Evolutionary conservation across 805 yeast genomes (phyloP), one percentile per base, ranked within the genome.

Genomic region (Zygotorulaspora sp.): DNA sequence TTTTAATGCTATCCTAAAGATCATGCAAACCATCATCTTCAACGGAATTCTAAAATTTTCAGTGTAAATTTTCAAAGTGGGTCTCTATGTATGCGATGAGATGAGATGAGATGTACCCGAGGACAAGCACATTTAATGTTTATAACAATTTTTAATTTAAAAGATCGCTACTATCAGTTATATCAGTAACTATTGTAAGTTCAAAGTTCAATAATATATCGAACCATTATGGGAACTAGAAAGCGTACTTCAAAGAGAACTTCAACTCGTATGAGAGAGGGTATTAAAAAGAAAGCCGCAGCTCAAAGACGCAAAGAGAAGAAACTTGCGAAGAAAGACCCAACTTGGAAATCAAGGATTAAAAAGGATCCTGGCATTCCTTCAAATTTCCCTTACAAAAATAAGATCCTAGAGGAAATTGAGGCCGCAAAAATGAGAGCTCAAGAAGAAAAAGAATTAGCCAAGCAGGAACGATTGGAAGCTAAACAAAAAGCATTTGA

Each of bases 301-400:
- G 96, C 97, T 6, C 90, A 89, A 53, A 75, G 82, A 48, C 79
- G 94, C 65, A 92, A 92, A 60, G 83, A 84, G 61, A 75, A 72
- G 53, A 92, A 92, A 67, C 49, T 61, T 17, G 75, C 95, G 13
- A 92, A 92, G 73, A 88, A 77, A 58, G 97, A 90, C 62, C 78
- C 77, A 3, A 92, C 97, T 11, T 92, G 98, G 98, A 87, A 77
- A 61, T 84, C 96, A 12, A 78, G 80, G 55, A 65, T 67, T 40
- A 78, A 77, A 55, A 90, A 86, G 65, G 97, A 89, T 61, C 89
- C 90, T 8, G 97, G 97, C 48, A 90, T 92, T 52, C 98, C 98
- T 40, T 70, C 95, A 36, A 79, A 81, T 53, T 92, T 88, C 74
- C 98, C 98, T 22, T 92, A 88, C 69, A 92, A 90, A 63, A 94